Evolutionary conservation across 345 rosid species (phyloP), one percentile per base, ranked within the genome.

Genomic region (Stellera chamaejasme): DNA sequence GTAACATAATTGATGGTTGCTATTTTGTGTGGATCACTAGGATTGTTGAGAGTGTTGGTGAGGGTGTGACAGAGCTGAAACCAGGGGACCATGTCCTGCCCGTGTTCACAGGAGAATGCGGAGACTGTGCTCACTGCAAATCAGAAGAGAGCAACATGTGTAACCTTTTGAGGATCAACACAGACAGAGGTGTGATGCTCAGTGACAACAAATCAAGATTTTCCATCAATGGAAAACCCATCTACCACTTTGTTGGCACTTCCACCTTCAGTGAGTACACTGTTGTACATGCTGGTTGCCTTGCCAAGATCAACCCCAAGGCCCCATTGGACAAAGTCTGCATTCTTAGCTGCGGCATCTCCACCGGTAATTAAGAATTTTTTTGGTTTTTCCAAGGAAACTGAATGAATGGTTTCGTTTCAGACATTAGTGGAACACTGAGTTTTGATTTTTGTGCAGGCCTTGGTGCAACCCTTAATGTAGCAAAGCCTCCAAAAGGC

Each of bases 31-130:
- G 3, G 11, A 11, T 2, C 7, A 14, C 0, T 10, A 69, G 74
- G 50, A 67, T 73, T 49, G 78, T 77, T 42, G 81, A 77, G 52
- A 77, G 81, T 56, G 75, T 77, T 7, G 78, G 78, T 27, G 71
- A 64, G 27, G 71, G 73, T 2, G 75, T 70, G 19, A 65, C 69
- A 2, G 75, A 77, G 11, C 66, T 77, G 0, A 13, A 73, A 45
- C 78, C 71, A 0, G 73, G 78, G 0, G 81, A 77, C 36, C 73
- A 77, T 67, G 75, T 72, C 1, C 75, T 76, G 4, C 81, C 81
- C 12, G 58, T 73, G 0, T 77, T 72, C 63, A 73, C 75, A 0
- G 81, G 73, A 2, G 81, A 77, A 19, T 70, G 81, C 54, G 68
- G 57, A 47, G 73, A 61, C 3, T 70, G 76, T 56, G 48, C 27